These are phyloP conservation scores for Plasmodium gonderi DNA, from an alignment of 169 alveolate species.

Conservation along the genomic window DNA sequence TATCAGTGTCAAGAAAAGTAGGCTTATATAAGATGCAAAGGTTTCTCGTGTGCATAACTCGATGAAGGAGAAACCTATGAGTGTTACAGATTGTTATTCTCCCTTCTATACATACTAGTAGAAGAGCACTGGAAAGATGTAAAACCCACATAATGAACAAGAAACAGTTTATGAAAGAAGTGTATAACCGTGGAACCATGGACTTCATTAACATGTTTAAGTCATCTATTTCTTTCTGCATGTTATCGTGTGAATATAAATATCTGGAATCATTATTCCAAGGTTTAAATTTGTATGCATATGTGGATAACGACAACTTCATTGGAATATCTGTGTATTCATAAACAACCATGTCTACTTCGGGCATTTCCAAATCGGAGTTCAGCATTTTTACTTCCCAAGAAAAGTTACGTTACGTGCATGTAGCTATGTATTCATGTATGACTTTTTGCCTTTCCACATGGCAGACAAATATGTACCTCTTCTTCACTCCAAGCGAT, in stretches of 20 bases:
- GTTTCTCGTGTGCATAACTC: background rate
- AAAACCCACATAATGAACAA: background rate
- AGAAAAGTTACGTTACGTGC: background rate
- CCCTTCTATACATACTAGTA: background rate
- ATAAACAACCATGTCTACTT: slow-evolving; percentile 30
- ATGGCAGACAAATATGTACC: background rate
- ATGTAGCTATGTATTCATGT: background rate
- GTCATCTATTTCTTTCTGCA: slow-evolving; percentile 56
- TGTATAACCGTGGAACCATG: slow-evolving; percentile 22
- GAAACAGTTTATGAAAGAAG: background rate
- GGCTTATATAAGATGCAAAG: too few species aligned
- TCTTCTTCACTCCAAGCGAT: background rate
- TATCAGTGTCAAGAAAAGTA: too few species aligned
- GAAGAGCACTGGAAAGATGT: background rate
- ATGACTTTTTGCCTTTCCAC: background rate
- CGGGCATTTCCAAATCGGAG: slow-evolving; percentile 39
- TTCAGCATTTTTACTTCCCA: slow-evolving; percentile 19
- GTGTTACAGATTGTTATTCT: background rate
- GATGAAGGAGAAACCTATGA: background rate
- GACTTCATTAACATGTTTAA: slow-evolving; percentile 42
- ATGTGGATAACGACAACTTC: slow-evolving; percentile 19
- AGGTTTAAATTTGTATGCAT: slow-evolving; percentile 41
- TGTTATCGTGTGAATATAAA: slow-evolving; percentile 53
- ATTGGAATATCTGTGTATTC: slow-evolving; percentile 69
- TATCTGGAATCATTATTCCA: slow-evolving; percentile 60